Base-by-base conservation (phyloP, 2,329 filamentous ascomycete species). In the Dactylellina haptotyla region DNA sequence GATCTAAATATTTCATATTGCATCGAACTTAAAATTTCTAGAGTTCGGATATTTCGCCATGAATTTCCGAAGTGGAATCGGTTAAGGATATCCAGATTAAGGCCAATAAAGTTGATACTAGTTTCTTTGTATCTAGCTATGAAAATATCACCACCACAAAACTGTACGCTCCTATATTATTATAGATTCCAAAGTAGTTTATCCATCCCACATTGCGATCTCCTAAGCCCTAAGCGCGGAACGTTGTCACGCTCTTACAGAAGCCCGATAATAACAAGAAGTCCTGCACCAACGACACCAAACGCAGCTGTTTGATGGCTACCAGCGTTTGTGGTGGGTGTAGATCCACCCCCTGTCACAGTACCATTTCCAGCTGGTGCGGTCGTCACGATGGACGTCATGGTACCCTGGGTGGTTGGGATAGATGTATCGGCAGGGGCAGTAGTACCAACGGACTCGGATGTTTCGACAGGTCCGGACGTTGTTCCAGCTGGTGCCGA, bases 311-410 rank as follows among this genome's bases (percentile, higher is more conserved):
- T 67, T 2, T 67, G 23, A 14, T 34, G 39, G 20, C 48, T 46
- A 26, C 39, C 65, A 41, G 20, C 65, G 20, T 63, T 63, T 2
- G 65, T 56, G 4, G 65, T 70, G 16, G 56, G 48, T n/a, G 48
- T 70, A 16, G 65, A 48, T n/a, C 65, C 57, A 14, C 32, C 32
- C 4, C 65, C 57, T 32, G 65, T 57, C n/a, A 46, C 25, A 20
- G 65, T 70, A 12, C 57, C 9, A 25, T 70, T 70, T 1, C 43
- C 62, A 30, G 23, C 25, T 20, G n/a, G n/a, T n/a, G 64, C 12
- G 4, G 30, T 23, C 2, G 56, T 25, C 30, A 30, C 56, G 3
- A 46, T 54, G 12, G 34, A 58, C 18, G 20, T 41, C 4, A 8
- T 45, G 1, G n/a, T 23, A 14, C 14, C 20, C 18, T n/a, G n/a